Conservation (phyloP, 768 basidiomycete genomes). For the Pleurotus salmoneostramineus region DNA sequence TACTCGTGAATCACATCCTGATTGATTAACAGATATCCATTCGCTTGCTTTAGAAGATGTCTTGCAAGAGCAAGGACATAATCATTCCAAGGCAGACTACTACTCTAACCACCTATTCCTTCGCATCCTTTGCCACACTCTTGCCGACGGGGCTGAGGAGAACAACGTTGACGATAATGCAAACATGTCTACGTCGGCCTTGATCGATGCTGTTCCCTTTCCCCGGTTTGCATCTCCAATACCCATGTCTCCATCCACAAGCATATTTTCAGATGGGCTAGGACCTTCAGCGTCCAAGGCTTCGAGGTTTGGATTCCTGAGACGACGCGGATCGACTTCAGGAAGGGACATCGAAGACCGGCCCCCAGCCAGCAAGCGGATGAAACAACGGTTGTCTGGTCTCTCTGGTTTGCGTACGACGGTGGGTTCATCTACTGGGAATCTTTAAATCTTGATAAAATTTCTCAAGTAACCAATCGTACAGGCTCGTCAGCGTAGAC, state of each 20-base stretch:
- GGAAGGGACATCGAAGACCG: background rate
- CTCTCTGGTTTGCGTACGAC: background rate
- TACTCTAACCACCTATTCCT: constrained; percentile 60
- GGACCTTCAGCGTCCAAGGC: background rate
- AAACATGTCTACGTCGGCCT: constrained; percentile 17
- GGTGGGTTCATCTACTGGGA: background rate
- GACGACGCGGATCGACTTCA: too few relatives aligned
- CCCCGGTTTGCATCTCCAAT: constrained; percentile 32
- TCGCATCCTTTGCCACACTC: constrained; percentile 49
- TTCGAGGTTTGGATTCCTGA: background rate
- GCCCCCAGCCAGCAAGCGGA: background rate
- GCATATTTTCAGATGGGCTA: background rate
- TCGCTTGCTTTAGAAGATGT: constrained; percentile 65
- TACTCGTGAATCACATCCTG: constrained; percentile 6
- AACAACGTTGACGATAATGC: constrained; percentile 4
- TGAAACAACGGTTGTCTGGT: background rate
- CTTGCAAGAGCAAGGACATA: constrained; percentile 48
- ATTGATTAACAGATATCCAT: constrained; percentile 45
- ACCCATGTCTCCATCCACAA: constrained; percentile 16
- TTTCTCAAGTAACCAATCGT: background rate
- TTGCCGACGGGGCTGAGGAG: constrained; percentile 17
- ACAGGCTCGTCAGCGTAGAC: constrained; percentile 19
- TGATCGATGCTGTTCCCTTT: constrained; percentile 16
- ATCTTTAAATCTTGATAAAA: too few relatives aligned
- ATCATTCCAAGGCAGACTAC: constrained; percentile 43